Percentiles rank a stretch among this genome's conserved stretches.
These are phyloP conservation scores for Tylopilus vinaceipallidus DNA, from an alignment of 768 basidiomycete genomes.

Conservation along the genomic window DNA sequence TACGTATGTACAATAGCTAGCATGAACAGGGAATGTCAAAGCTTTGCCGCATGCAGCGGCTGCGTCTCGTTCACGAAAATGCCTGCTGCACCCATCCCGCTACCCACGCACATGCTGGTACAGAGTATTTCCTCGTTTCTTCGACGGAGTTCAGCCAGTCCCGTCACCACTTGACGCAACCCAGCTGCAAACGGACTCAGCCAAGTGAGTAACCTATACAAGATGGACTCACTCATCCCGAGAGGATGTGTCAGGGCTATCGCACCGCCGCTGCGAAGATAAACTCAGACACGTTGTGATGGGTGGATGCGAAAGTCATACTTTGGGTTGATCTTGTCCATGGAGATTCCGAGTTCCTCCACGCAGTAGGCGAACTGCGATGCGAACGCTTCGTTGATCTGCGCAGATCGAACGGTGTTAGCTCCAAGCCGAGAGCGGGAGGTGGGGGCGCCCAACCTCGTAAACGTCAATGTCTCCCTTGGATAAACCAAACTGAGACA, in stretches of 20 bases:
- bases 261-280: conserved; percentile 64
- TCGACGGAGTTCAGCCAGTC: conserved; percentile 77
- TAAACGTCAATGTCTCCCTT: conserved; percentile 76
- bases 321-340: conserved; percentile 86
- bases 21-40: conserved; percentile 11
- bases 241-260: conserved; percentile 83
- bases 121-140: conserved; percentile 68
- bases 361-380: conserved; percentile 94
- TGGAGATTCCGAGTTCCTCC: conserved; percentile 71
- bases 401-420: not conserved
- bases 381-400: conserved; percentile 92
- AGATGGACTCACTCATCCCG: conserved; percentile 66
- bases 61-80: conserved; percentile 72
- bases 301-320: conserved; percentile 33
- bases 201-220: not conserved
- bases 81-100: conserved; percentile 86
- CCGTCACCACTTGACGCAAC: conserved; percentile 83
- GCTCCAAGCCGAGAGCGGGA: not conserved
- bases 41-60: conserved; percentile 21
- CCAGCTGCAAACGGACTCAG: conserved; percentile 54
- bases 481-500: conserved; percentile 56
- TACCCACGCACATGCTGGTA: conserved; percentile 81
- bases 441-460: conserved; percentile 47
- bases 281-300: not conserved
- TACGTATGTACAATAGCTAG: not conserved